Evolutionary conservation across 2,329 filamentous ascomycete genomes (phyloP).

Genomic region (Stenocarpella maydis): DNA sequence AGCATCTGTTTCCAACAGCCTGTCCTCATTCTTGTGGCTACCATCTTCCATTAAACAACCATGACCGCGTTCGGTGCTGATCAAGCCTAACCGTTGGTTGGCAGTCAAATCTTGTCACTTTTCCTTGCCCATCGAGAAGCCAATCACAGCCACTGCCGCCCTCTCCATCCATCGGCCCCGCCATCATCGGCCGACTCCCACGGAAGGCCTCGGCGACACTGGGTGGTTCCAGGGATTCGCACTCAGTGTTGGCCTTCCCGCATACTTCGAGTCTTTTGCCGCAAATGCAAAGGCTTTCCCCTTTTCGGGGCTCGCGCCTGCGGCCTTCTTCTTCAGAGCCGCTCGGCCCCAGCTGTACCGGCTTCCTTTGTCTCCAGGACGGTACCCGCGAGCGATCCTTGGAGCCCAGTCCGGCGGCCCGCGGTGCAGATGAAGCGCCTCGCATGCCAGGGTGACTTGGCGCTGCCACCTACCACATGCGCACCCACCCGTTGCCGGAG

Average conservation of each 20-base stretch:
- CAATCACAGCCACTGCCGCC: neutral
- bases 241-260: neutral
- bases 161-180: neutral
- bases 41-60: neutral
- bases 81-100: neutral
- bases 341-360: neutral
- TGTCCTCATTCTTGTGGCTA: neutral
- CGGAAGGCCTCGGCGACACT: neutral
- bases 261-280: neutral
- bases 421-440: neutral
- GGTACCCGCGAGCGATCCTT: neutral
- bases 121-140: neutral
- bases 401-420: neutral
- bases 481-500: conserved; percentile 10
- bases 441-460: neutral
- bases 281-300: neutral
- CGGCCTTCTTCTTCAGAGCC: neutral
- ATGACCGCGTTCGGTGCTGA: neutral
- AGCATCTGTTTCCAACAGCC: too few relatives aligned
- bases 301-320: neutral
- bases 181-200: neutral
- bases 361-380: neutral
- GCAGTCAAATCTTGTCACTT: neutral
- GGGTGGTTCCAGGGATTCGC: neutral
- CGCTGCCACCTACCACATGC: neutral